Evolutionary conservation across 768 basidiomycete species (phyloP).

Genomic region (Suillus americanus): DNA sequence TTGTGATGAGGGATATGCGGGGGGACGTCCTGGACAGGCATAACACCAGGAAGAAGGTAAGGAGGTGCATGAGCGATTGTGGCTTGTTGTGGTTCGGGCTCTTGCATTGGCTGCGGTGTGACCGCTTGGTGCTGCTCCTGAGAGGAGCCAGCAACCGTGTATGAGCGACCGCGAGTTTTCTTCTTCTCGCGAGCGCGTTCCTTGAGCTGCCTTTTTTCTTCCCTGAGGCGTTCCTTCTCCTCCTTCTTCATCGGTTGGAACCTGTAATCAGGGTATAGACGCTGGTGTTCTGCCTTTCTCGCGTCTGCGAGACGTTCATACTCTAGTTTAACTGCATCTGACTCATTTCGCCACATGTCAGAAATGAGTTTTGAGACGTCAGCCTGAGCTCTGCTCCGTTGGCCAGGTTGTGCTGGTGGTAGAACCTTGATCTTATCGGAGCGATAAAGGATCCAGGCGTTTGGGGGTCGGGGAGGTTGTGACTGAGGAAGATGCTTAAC

Average conservation of each 20-base stretch:
- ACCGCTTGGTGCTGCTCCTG: background rate
- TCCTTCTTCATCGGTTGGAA: slow-evolving; percentile 58
- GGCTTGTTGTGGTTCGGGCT: background rate
- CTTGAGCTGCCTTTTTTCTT: slow-evolving; percentile 40
- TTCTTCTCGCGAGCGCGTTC: slow-evolving; percentile 33
- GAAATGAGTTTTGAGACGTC: slow-evolving; percentile 66
- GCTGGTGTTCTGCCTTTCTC: slow-evolving; percentile 51
- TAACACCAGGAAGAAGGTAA: slow-evolving; percentile 5
- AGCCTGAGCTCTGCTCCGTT: slow-evolving; percentile 50
- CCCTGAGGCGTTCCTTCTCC: slow-evolving; percentile 42
- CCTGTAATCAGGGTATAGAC: slow-evolving; percentile 54
- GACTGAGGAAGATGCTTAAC: slow-evolving; percentile 27
- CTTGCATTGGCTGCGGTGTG: background rate
- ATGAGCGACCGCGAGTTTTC: slow-evolving; percentile 20
- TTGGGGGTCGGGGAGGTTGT: slow-evolving; percentile 60
- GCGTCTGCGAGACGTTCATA: slow-evolving; percentile 56
- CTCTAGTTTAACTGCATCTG: slow-evolving; percentile 42
- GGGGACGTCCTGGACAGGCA: slow-evolving; percentile 7
- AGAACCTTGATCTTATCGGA: slow-evolving; percentile 53
- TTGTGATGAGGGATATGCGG: slow-evolving; percentile 18
- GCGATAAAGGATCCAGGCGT: slow-evolving; percentile 84
- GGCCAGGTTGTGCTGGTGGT: slow-evolving; percentile 32
- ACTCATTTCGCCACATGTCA: slow-evolving; percentile 61
- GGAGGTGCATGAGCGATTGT: slow-evolving; percentile 4
- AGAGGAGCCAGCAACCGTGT: slow-evolving; percentile 11